Conservation (phyloP, 2,329 filamentous ascomycete species). For the Calonectria honghensis region DNA sequence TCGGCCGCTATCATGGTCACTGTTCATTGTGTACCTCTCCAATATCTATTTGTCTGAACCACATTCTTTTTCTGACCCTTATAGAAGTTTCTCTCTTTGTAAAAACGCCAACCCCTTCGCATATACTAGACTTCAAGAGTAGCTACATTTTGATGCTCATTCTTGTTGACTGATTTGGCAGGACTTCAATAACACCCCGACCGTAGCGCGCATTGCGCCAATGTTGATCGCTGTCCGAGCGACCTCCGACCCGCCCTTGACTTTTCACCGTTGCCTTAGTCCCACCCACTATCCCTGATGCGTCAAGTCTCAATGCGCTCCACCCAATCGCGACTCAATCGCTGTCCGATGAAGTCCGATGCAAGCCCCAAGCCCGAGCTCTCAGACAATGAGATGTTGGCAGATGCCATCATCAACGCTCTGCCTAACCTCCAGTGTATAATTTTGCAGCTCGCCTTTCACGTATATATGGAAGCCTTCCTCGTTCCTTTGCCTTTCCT, state of each 20-base stretch:
- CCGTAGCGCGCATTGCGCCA: not conserved
- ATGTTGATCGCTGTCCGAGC: not conserved
- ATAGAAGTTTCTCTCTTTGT: no score
- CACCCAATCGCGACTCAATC: not conserved
- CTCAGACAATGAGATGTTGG: not conserved
- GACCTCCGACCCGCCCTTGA: not conserved
- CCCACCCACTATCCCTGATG: not conserved
- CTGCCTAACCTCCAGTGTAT: not conserved
- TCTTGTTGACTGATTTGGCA: no score
- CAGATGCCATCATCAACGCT: not conserved
- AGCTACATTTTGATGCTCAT: no score
- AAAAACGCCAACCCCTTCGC: no score
- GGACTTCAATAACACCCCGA: no score
- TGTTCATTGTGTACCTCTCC: no score
- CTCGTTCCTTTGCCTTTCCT: not conserved
- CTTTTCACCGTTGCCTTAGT: not conserved
- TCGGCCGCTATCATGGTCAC: no score
- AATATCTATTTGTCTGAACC: no score
- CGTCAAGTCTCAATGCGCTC: not conserved
- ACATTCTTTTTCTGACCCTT: no score
- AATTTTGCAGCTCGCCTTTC: not conserved
- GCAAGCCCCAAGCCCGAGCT: not conserved
- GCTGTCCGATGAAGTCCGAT: conserved; percentile 12
- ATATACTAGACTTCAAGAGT: no score
- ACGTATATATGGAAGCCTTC: not conserved